These are phyloP conservation scores for Irpex sp. DNA, from an alignment of 1,284 basidiomycete genomes.

Conservation along the genomic window DNA sequence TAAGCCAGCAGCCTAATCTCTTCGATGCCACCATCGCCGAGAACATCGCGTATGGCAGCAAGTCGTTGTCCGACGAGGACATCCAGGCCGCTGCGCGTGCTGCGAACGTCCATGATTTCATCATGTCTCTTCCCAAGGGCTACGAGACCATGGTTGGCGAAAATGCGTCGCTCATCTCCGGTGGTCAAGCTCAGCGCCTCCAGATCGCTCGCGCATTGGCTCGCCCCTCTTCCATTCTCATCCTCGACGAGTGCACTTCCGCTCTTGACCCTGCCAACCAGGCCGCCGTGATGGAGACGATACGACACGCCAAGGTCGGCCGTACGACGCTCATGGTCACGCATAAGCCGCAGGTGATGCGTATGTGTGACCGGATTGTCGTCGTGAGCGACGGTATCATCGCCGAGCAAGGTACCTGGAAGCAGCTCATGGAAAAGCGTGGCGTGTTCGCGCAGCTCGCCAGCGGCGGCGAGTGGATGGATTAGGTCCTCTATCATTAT, in stretches of 20 bases:
- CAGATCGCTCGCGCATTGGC: slow-evolving; percentile 90
- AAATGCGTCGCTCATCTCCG: slow-evolving; percentile 85
- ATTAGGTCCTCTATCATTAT: slow-evolving; percentile 29
- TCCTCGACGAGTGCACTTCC: slow-evolving; percentile 93
- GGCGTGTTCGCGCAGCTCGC: slow-evolving; percentile 84
- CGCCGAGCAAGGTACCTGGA: slow-evolving; percentile 78
- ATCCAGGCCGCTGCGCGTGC: slow-evolving; percentile 68
- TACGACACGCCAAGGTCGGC: slow-evolving; percentile 58
- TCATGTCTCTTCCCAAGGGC: slow-evolving; percentile 73
- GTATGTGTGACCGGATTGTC: slow-evolving; percentile 85
- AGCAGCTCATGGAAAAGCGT: slow-evolving; percentile 61
- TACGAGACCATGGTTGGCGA: slow-evolving; percentile 90
- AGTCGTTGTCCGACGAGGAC: slow-evolving; percentile 46
- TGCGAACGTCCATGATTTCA: slow-evolving; percentile 87
- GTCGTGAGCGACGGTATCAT: slow-evolving; percentile 78
- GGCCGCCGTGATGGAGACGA: slow-evolving; percentile 74
- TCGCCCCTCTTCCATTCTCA: slow-evolving; percentile 67
- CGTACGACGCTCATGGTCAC: slow-evolving; percentile 91
- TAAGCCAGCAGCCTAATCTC: slow-evolving; percentile 81
- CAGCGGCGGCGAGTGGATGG: slow-evolving; percentile 82
- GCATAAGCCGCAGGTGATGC: slow-evolving; percentile 91
- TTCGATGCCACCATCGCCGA: slow-evolving; percentile 84
- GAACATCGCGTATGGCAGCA: slow-evolving; percentile 83
- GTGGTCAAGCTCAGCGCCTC: slow-evolving; percentile 92
- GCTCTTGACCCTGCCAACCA: slow-evolving; percentile 87